Evolutionary conservation across 2,329 filamentous ascomycete species (phyloP).

Genomic region (Cladobotryum protrusum): DNA sequence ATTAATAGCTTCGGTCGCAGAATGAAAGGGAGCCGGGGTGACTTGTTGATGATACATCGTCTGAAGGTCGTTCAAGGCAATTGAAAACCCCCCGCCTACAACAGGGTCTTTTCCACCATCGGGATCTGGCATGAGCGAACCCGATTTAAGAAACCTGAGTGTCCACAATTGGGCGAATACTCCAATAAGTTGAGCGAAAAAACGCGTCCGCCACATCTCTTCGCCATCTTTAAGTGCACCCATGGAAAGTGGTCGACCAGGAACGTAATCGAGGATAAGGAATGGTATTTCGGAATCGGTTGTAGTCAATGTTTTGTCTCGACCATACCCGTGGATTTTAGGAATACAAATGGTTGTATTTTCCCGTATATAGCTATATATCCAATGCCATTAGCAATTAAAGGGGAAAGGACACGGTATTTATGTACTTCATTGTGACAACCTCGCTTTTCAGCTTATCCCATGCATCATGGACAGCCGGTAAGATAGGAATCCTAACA

Average conservation of each 20-base stretch:
- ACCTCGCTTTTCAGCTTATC: conserved; percentile 15
- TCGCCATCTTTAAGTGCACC: conserved; percentile 5
- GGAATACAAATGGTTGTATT: conserved; percentile 13
- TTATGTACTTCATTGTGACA: conserved; percentile 11
- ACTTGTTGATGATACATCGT: not conserved
- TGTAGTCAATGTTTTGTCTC: conserved; percentile 1
- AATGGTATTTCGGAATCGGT: conserved; percentile 8
- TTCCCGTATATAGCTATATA: conserved; percentile 9
- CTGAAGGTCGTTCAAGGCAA: conserved; percentile 12
- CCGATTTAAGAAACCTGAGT: conserved; percentile 18
- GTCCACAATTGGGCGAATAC: conserved; percentile 19
- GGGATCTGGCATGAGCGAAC: conserved; percentile 20
- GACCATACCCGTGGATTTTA: conserved; percentile 11
- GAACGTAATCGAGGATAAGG: conserved; percentile 12
- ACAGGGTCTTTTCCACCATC: conserved; percentile 11
- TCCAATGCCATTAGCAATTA: not conserved
- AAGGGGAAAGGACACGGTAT: not conserved
- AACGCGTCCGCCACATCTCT: conserved; percentile 9
- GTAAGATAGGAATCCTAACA: conserved; percentile 13
- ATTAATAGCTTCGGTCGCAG: no score
- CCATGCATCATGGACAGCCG: conserved; percentile 12
- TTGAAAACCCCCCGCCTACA: conserved; percentile 15
- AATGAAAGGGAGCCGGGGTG: no score
- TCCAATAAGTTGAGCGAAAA: conserved; percentile 22
- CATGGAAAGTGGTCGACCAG: conserved; percentile 16